These are phyloP conservation scores for Wickerhamiella dianesei DNA, from an alignment of 805 yeast genomes.

Conservation along the genomic window DNA sequence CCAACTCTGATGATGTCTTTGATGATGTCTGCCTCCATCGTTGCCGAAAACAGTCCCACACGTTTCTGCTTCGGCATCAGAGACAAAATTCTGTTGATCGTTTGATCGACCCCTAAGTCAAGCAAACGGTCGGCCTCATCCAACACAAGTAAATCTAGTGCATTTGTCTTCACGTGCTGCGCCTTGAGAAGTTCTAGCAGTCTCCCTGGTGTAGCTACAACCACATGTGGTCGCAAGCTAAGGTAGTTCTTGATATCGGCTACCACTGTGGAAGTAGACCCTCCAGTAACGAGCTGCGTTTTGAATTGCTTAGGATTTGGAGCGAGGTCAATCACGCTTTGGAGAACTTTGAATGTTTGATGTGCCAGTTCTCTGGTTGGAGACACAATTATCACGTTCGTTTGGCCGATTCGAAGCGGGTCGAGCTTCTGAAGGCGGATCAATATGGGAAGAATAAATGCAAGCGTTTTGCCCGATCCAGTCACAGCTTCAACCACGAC, in stretches of 20 bases:
- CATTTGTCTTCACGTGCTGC: slow-evolving; percentile 40
- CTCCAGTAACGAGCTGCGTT: slow-evolving; percentile 31
- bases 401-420: slow-evolving; percentile 39
- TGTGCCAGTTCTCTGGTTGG: slow-evolving; percentile 47
- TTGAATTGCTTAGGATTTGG: slow-evolving; percentile 19
- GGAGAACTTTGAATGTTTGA: slow-evolving; percentile 51
- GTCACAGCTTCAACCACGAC: slow-evolving; percentile 96
- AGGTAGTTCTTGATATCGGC: slow-evolving; percentile 56
- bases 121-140: slow-evolving; percentile 90
- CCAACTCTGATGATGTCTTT: slow-evolving; percentile 71
- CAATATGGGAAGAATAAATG: slow-evolving; percentile 68
- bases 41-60: slow-evolving; percentile 89
- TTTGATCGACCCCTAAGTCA: slow-evolving; percentile 60
- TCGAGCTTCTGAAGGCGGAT: slow-evolving; percentile 21
- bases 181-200: slow-evolving; percentile 55
- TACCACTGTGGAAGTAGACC: slow-evolving; percentile 29
- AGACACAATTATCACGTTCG: slow-evolving; percentile 58
- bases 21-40: slow-evolving; percentile 65
- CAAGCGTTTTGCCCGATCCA: slow-evolving; percentile 95
- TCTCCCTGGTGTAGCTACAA: slow-evolving; percentile 91
- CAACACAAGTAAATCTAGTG: slow-evolving; percentile 60
- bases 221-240: slow-evolving; percentile 48
- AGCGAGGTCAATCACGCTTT: slow-evolving; percentile 38
- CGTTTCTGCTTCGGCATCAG: slow-evolving; percentile 80
- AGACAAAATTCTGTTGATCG: slow-evolving; percentile 52